Conservation (phyloP, 768 basidiomycete genomes). For the Scleroderma citrinum region DNA sequence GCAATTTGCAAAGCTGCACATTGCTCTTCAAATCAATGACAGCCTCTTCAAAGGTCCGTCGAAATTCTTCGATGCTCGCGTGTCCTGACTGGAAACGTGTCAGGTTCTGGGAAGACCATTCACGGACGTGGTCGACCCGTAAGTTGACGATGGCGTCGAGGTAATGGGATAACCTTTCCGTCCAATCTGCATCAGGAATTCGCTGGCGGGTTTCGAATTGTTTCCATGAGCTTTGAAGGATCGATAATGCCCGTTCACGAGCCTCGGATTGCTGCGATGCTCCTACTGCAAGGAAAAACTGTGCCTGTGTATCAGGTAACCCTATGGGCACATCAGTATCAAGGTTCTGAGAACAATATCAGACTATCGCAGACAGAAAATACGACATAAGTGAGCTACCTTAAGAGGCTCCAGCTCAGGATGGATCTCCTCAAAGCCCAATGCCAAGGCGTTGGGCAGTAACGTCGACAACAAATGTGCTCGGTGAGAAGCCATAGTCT, state of each 20-base stretch:
- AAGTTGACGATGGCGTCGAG: slow-evolving; percentile 38
- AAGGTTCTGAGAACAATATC: slow-evolving; percentile 37
- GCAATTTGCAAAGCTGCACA: slow-evolving; percentile 45
- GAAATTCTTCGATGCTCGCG: slow-evolving; percentile 40
- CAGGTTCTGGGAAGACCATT: slow-evolving; percentile 48
- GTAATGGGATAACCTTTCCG: slow-evolving; percentile 31
- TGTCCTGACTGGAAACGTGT: slow-evolving; percentile 41
- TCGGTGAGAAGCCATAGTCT: slow-evolving; percentile 43
- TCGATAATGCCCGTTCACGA: slow-evolving; percentile 8
- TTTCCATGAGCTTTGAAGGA: slow-evolving; percentile 27
- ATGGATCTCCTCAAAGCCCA: slow-evolving; percentile 42
- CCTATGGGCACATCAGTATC: slow-evolving; percentile 43
- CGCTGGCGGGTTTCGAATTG: slow-evolving; percentile 27
- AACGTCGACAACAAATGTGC: slow-evolving; percentile 35
- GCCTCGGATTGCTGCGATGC: slow-evolving; percentile 10
- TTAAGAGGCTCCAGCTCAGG: slow-evolving; percentile 44
- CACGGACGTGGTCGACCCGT: slow-evolving; percentile 41
- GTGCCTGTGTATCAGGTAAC: slow-evolving; percentile 28
- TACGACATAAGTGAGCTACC: slow-evolving; percentile 23
- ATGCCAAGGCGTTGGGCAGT: slow-evolving; percentile 43
- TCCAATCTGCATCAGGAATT: slow-evolving; percentile 39
- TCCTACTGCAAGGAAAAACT: slow-evolving; percentile 28
- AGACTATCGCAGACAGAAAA: not conserved
- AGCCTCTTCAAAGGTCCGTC: slow-evolving; percentile 36
- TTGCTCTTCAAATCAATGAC: slow-evolving; percentile 43